Conservation (phyloP, 495 filamentous ascomycete species). For the Trichocladium uniseriatum region DNA sequence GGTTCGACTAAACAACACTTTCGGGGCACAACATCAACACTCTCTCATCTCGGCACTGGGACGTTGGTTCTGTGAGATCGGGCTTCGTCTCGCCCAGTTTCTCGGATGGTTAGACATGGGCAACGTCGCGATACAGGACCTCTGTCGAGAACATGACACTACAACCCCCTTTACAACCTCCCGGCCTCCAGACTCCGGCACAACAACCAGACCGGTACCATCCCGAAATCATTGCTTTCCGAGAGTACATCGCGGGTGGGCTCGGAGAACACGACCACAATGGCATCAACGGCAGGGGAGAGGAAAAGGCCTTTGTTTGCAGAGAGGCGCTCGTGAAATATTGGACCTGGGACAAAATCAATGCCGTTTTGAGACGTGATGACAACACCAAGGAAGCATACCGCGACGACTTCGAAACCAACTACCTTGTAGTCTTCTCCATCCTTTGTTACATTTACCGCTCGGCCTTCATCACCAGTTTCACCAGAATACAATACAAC, state of each 20-base stretch:
- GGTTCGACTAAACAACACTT: too few species aligned
- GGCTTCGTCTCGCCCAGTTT: too few species aligned
- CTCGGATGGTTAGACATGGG: too few species aligned
- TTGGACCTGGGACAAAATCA: not conserved
- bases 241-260: not conserved
- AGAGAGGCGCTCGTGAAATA: not conserved
- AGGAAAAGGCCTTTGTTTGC: not conserved
- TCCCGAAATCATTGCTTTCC: not conserved
- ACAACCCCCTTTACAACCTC: too few species aligned
- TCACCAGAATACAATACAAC: not conserved
- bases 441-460: not conserved
- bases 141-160: too few species aligned
- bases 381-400: not conserved
- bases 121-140: too few species aligned
- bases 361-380: not conserved
- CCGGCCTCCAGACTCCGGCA: too few species aligned
- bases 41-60: too few species aligned
- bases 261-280: not conserved
- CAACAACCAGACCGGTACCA: too few species aligned
- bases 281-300: not conserved
- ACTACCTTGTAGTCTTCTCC: not conserved
- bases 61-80: too few species aligned
- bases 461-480: not conserved
- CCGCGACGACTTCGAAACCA: not conserved
- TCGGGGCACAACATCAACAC: too few species aligned